Base-by-base conservation (phyloP, 306 rosid genomes). In the Lathyrus sativus region DNA sequence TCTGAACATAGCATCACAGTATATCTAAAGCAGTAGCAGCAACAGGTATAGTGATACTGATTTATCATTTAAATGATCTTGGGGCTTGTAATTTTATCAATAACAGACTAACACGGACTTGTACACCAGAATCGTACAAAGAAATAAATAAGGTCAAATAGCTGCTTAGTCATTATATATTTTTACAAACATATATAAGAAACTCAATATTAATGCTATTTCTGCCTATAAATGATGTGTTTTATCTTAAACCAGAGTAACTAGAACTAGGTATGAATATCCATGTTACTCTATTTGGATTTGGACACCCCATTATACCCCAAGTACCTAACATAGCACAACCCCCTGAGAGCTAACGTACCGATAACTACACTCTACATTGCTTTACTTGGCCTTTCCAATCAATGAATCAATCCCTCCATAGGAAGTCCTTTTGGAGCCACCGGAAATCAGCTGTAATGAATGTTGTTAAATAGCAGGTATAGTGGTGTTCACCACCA, bases 151-250 rank as follows among this genome's bases (percentile, higher is more conserved):
- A 15, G 28, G 71, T 29, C 45, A 55, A 49, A 76, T 6, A 44
- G 41, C 38, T 17, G 38, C 35, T 76, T 70, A 67, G 55, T 64
- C 62, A 9, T 56, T 11, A 48, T 55, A 35, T 35, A 65, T 46
- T 56, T 46, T 56, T 62, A 53, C 60, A 55, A 42, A 38, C 67
- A 63, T 2, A 56, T 59, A 19, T 26, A 24, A 56, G 39, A 35
- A 35, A 35, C 39, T 19, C 15, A 50, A 53, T 15, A 46, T 5
- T 6, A 63, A 45, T 37, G 14, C 50, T 59, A 11, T 6, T 39
- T 41, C 38, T 15, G 56, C 24, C 62, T 11, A 24, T 4, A 46
- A 56, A 54, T 50, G 0, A 2, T 10, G 46, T 11, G 2, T 13
- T 24, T 44, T 50, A 26, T 33, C 38, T 33, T 33, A 33, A 33